Evolutionary conservation across 1,284 basidiomycete genomes (phyloP), one percentile per base, ranked within the genome.

Genomic region (Cutaneotrichosporon sp.): DNA sequence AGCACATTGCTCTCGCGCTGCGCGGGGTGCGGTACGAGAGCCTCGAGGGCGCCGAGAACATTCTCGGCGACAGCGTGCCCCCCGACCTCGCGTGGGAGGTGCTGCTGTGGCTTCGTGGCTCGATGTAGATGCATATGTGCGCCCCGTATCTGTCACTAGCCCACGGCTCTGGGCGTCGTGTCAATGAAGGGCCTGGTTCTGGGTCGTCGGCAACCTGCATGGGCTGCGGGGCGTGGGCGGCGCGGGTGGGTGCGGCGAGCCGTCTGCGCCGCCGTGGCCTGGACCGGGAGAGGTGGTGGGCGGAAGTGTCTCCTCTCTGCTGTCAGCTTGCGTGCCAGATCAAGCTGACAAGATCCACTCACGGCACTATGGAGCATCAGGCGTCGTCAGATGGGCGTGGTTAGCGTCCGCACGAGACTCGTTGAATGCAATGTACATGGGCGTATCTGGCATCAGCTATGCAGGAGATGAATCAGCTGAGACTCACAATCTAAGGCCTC

Each of bases 91-190:
- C 67, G 13, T 43, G 62, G 22, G 76, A 79, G 60, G 66, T 78
- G n/a, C 61, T 80, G 8, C 43, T 54, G 4, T 81, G 78, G 79
- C 66, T 81, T 22, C 63, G 72, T n/a, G 43, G 45, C 36, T 59
- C 56, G 4, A 79, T 79, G 77, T 79, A 61, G n/a, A 34, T 29
- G n/a, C 10, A 11, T 29, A 70, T 80, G 73, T 79, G 54, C 67
- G 72, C 76, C 76, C 76, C 77, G 78, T 80, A 80, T 80, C 78
- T 80, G 78, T 80, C 78, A 77, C 67, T 58, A 65, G 72, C 62
- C 73, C 72, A 77, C 67, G 25, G 60, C 74, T 70, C 63, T 69
- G 69, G 62, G 34, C 66, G 69, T 56, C 45, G 62, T 75, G 77
- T 77, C 77, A 77, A 70, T 63, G 57, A 56, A 77, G 70, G 77